These are phyloP conservation scores for Tillandsia leiboldiana DNA, from an alignment of 176 grass and related monocot genomes.

Conservation along the genomic window DNA sequence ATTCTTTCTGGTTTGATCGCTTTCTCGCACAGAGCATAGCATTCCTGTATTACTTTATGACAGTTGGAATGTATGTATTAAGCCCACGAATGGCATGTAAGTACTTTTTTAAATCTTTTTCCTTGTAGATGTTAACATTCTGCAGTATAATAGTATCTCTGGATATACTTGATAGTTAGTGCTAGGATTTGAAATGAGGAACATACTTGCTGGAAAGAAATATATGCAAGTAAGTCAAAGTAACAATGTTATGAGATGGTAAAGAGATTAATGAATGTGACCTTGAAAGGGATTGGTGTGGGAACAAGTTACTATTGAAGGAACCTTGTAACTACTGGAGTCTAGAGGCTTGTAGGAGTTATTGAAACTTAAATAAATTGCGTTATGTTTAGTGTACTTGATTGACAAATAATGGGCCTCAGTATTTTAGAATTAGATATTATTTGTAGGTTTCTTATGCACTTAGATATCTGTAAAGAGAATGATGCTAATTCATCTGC, in stretches of 20 bases:
- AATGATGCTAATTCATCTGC: not conserved
- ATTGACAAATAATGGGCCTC: too few relatives aligned
- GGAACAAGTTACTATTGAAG: too few relatives aligned
- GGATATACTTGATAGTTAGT: too few relatives aligned
- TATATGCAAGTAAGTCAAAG: not conserved
- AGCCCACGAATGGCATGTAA: constrained; percentile 99
- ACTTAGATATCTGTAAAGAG: not conserved
- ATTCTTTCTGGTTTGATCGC: constrained; percentile 61
- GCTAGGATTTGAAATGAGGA: too few relatives aligned
- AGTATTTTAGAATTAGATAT: too few relatives aligned
- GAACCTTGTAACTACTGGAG: too few relatives aligned
- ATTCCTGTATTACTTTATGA: constrained; percentile 88
- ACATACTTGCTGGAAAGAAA: too few relatives aligned
- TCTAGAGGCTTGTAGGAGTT: too few relatives aligned
- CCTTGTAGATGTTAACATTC: not conserved
- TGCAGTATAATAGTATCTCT: not conserved
- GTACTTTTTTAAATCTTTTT: constrained; percentile 8
- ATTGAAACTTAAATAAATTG: too few relatives aligned
- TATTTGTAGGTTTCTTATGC: not conserved
- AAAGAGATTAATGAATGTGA: not conserved
- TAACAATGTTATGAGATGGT: not conserved
- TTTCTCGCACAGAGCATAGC: constrained; percentile 62
- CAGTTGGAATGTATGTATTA: constrained; percentile 82
- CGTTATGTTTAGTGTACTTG: too few relatives aligned
- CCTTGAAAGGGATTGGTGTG: too few relatives aligned